A percentile compares a stretch with the other conserved stretches of the same genome.
Evolutionary conservation across 2,329 filamentous ascomycete species (phyloP).

Genomic region (Sporothrix sp.): DNA sequence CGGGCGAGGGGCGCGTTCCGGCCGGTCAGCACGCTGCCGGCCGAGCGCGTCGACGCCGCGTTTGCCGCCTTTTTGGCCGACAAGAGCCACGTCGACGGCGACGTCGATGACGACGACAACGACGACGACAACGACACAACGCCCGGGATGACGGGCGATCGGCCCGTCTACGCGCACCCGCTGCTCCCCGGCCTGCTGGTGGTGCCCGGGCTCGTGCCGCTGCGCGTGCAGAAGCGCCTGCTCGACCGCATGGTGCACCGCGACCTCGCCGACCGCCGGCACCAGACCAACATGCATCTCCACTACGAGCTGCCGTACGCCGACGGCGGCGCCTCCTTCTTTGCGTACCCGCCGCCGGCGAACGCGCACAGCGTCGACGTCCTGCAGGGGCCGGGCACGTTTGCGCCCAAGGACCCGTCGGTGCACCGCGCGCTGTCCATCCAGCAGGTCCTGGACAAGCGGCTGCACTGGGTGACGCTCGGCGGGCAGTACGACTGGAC

Average conservation of each 20-base stretch:
- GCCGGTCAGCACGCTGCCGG: conserved; percentile 34
- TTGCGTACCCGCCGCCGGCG: conserved; percentile 36
- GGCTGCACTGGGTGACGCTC: conserved; percentile 86
- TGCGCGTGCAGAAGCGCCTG: conserved; percentile 56
- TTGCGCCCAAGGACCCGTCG: conserved; percentile 57
- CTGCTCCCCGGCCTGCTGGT: conserved; percentile 69
- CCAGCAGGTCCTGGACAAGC: conserved; percentile 62
- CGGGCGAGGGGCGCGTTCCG: conserved; percentile 33
- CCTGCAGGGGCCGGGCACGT: conserved; percentile 41
- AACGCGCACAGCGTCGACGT: conserved; percentile 40
- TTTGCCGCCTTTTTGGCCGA: conserved; percentile 32
- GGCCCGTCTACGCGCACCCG: conserved; percentile 53
- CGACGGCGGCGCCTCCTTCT: conserved; percentile 37
- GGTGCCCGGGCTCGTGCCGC: conserved; percentile 63
- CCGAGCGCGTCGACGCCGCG: conserved; percentile 32
- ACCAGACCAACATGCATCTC: conserved; percentile 68
- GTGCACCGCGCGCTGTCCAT: conserved; percentile 68
- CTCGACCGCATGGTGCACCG: conserved; percentile 57
- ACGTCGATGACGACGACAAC: not conserved
- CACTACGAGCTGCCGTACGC: conserved; percentile 29
- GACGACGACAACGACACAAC: not conserved
- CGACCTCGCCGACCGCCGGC: conserved; percentile 59
- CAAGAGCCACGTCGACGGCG: conserved; percentile 10
- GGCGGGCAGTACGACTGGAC: conserved; percentile 98
- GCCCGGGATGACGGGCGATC: too few species aligned